phyloP scores from a whole-genome alignment of 2,329 filamentous ascomycete genomes.

The Monilinia fructicola region DNA sequence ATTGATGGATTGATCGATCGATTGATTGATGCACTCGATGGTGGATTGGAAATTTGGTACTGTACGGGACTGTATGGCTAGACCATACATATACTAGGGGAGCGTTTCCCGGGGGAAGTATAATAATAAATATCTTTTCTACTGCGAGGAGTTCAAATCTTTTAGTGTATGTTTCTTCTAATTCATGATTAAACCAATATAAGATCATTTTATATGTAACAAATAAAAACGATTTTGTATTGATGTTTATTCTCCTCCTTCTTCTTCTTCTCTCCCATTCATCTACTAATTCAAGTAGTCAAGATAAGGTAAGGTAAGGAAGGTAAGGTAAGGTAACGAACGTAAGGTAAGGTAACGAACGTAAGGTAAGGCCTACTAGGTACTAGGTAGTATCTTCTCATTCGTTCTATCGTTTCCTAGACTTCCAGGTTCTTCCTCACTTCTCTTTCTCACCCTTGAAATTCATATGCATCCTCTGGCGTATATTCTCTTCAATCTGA shows the following conservation, averaged over 20 bases:
- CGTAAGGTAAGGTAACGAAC: not conserved
- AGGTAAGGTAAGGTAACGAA: not conserved
- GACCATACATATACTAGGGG: too few relatives aligned
- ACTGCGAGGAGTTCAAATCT: slow-evolving; percentile 17
- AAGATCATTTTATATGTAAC: not conserved
- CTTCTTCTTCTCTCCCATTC: not conserved
- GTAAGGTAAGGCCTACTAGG: too few relatives aligned
- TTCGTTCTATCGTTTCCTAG: slow-evolving; percentile 5
- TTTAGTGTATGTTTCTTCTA: slow-evolving; percentile 11
- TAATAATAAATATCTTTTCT: not conserved
- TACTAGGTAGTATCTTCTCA: not conserved
- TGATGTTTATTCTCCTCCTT: not conserved
- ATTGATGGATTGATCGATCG: too few relatives aligned
- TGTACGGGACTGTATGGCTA: too few relatives aligned
- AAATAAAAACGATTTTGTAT: not conserved
- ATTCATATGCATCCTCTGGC: slow-evolving; percentile 8
- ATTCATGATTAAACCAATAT: not conserved
- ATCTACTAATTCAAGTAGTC: not conserved
- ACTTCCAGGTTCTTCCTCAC: slow-evolving; percentile 11
- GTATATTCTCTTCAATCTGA: not conserved
- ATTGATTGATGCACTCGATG: too few relatives aligned
- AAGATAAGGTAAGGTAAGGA: not conserved
- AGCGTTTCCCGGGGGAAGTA: too few relatives aligned
- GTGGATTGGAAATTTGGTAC: too few relatives aligned
- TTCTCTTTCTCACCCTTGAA: slow-evolving; percentile 1